phyloP scores from a whole-genome alignment of 441 rosid species.

The Cnidoscolus chayamansa region DNA sequence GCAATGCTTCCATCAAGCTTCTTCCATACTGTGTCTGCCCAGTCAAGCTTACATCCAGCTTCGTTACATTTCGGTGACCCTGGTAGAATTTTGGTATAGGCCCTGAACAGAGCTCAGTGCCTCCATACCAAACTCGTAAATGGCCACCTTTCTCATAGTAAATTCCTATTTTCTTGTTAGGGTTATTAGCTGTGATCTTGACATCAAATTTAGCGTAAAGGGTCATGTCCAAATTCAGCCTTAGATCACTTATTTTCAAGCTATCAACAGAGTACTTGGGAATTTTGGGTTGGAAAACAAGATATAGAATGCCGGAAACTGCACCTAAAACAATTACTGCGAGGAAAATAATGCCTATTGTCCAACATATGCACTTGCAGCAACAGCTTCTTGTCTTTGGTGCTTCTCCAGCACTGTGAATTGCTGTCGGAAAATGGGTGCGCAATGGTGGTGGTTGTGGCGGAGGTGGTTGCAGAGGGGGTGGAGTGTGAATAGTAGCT shows the following conservation, averaged over 20 bases:
- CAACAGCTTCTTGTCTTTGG: constrained; percentile 45
- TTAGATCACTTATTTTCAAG: constrained; percentile 50
- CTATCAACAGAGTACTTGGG: constrained; percentile 68
- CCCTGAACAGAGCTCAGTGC: constrained; percentile 55
- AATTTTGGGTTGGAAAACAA: constrained; percentile 71
- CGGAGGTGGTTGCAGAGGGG: constrained; percentile 3
- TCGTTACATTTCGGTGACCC: constrained; percentile 68
- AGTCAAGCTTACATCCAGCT: constrained; percentile 48
- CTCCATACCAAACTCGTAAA: constrained; percentile 50
- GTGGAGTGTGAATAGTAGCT: constrained; percentile 6
- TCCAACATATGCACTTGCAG: constrained; percentile 74
- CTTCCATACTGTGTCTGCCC: constrained; percentile 56
- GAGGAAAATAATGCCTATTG: constrained; percentile 51
- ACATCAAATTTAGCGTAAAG: constrained; percentile 56
- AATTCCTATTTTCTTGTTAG: constrained; percentile 77
- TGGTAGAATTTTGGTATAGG: constrained; percentile 82
- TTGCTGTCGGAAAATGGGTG: constrained; percentile 29
- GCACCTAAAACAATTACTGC: constrained; percentile 43
- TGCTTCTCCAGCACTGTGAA: constrained; percentile 14
- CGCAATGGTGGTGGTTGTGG: constrained; percentile 12
- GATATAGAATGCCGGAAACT: constrained; percentile 52
- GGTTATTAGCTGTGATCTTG: constrained; percentile 66
- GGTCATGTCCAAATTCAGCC: constrained; percentile 39
- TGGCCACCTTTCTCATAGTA: constrained; percentile 71
- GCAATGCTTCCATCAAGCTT: constrained; percentile 37